Evolutionary conservation across 202 grass and related monocot genomes (phyloP), one percentile per base, ranked within the genome.

Genomic region (Schoenoplectus tabernaemontani): DNA sequence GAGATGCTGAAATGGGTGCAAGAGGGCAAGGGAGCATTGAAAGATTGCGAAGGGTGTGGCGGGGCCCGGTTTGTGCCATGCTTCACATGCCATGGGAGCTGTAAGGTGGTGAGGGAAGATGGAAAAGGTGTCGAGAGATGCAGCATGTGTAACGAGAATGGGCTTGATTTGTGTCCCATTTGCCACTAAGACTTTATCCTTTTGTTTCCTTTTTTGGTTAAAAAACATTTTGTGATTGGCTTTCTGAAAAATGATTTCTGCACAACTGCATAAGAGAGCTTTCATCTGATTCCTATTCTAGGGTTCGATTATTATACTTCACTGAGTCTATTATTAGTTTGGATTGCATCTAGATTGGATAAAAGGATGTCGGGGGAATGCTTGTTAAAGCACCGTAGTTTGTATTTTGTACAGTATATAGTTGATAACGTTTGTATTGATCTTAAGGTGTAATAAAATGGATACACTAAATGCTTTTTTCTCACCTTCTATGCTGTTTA

Each of bases 21-120:
- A 10, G 84, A 85, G 60, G 91, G 85, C 38, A 85, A 83, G 7
- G 84, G 67, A 69, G 48, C 57, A 0, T 78, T 74, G 64, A 91
- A 86, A 79, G 93, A 90, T 50, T 98, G 91, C 81, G 78, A 89
- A 58, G 91, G 95, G 0, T 98, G 95, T 62, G 91, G 91, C 36
- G 95, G 89, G 17, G 89, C 88, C 8, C 58, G 95, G 8, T 94
- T 98, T 57, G 81, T 98, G 28, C 95, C 95, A 9, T 98, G 95
- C 81, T 87, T 86, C 84, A 86, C 88, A 67, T 94, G 95, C 85
- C 88, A 88, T 3, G 91, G 95, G 37, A 92, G 95, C 81, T 82
- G 95, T 87, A 97, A 87, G 87, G 86, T 94, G 54, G 70, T 91
- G 48, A 77, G 43, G 13, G 57, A 17, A 54, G 86, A 81, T 30